These are phyloP conservation scores for Sugiyamaella neomexicana DNA, from an alignment of 1,139 yeast genomes.

Conservation along the genomic window DNA sequence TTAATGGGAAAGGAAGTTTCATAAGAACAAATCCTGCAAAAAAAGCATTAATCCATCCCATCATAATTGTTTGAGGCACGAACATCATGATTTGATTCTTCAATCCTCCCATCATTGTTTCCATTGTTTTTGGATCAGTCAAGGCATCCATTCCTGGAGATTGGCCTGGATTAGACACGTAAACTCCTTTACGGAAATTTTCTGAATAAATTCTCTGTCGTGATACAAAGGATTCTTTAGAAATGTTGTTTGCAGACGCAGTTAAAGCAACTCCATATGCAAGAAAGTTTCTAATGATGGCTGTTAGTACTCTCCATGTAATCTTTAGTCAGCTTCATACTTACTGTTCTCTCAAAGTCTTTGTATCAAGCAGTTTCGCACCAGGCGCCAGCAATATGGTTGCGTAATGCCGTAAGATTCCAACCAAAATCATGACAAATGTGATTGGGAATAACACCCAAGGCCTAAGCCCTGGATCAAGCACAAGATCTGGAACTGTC, in stretches of 20 bases:
- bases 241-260: constrained; percentile 49
- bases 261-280: constrained; percentile 57
- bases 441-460: constrained; percentile 95
- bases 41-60: constrained; percentile 96
- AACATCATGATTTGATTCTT: constrained; percentile 80
- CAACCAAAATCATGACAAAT: constrained; percentile 87
- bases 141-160: constrained; percentile 57
- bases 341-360: constrained; percentile 58
- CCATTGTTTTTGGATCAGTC: constrained; percentile 69
- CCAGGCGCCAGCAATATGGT: constrained; percentile 57
- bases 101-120: constrained; percentile 75
- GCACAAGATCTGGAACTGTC: constrained; percentile 52
- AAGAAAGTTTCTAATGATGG: constrained; percentile 44
- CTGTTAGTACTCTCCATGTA: not conserved
- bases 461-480: constrained; percentile 79
- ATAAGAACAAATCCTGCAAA: constrained; percentile 89
- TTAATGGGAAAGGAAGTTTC: constrained; percentile 79
- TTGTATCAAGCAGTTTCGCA: constrained; percentile 55
- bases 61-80: constrained; percentile 87
- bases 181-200: constrained; percentile 54
- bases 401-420: constrained; percentile 70
- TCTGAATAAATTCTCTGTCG: constrained; percentile 50
- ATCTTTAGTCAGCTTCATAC: constrained; percentile 12
- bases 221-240: constrained; percentile 49
- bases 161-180: constrained; percentile 49